Evolutionary conservation across 1,284 basidiomycete species (phyloP).

Genomic region (Ustilago trichophora): DNA sequence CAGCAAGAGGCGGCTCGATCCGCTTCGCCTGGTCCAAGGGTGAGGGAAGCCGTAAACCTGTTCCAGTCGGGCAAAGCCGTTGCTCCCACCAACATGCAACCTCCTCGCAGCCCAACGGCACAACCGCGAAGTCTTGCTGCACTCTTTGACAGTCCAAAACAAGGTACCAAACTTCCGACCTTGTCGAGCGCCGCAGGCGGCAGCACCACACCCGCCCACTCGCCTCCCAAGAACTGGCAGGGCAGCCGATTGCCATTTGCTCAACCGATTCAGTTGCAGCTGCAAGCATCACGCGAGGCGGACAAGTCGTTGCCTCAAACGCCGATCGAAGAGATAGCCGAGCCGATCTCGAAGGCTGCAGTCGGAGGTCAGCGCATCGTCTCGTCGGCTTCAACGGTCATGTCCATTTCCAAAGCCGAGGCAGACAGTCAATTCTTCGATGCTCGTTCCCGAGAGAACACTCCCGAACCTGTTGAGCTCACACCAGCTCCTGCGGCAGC

Average conservation of each 20-base stretch:
- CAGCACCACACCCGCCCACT: constrained; percentile 41
- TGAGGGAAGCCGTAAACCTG: constrained; percentile 6
- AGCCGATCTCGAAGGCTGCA: neutral
- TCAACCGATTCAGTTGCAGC: constrained; percentile 10
- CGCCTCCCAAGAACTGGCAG: constrained; percentile 44
- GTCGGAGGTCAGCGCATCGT: constrained; percentile 11
- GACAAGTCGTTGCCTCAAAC: constrained; percentile 28
- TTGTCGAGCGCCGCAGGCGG: constrained; percentile 18
- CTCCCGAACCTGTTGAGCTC: constrained; percentile 15
- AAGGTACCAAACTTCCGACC: constrained; percentile 33
- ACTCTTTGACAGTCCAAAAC: constrained; percentile 41
- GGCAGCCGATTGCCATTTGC: constrained; percentile 33
- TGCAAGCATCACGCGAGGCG: constrained; percentile 11
- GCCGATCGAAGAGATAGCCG: constrained; percentile 19
- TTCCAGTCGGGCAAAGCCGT: constrained; percentile 14
- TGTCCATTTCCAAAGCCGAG: constrained; percentile 20
- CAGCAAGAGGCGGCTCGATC: constrained; percentile 14
- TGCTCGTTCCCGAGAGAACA: constrained; percentile 28
- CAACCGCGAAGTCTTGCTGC: constrained; percentile 42
- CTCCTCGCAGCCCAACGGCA: constrained; percentile 25
- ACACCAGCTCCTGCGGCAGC: constrained; percentile 1
- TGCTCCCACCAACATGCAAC: neutral
- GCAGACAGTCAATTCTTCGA: constrained; percentile 41
- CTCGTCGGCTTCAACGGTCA: constrained; percentile 22
- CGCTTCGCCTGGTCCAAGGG: constrained; percentile 21